Base-by-base conservation (phyloP, 257 asterid species). In the Echites panduratus region DNA sequence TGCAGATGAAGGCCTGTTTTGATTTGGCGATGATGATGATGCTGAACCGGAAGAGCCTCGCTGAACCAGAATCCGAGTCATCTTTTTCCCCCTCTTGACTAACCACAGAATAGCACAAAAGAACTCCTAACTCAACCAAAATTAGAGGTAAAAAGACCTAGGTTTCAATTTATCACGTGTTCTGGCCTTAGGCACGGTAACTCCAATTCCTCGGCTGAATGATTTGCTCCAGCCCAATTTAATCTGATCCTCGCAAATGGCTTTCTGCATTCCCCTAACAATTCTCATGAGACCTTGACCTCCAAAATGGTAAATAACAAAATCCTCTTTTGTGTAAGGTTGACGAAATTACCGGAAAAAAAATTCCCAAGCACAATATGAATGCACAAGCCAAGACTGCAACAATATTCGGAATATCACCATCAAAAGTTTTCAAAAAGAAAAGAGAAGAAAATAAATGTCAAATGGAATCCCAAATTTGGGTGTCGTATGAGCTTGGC, bases 221-320 rank as follows among this genome's bases (percentile, higher is more conserved):
- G 97, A 88, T 83, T 83, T 84, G 84, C 86, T 86, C 83, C 87
- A 88, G 87, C 85, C 85, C 80, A 85, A 81, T 82, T 79, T 76
- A 75, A 87, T 82, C 84, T 74, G 85, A 77, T 87, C 89, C 84
- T 85, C 91, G 70, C 75, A 71, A 87, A 84, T 77, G 85, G 69
- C 78, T 90, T 86, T 95, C 97, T 90, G 99, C 99, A 95, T 92
- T 89, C 98, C 99, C 99, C 97, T 88, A 88, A 83, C 87, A 91
- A 95, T 87, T 92, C 97, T 92, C 99, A 92, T 95, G 92, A 95
- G 97, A 93, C 84, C 96, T 88, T 78, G 80, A 80, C 84, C 87
- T 83, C 91, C 90, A 76, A 86, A 83, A 77, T 81, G 77, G 82
- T 82, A 82, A 76, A 79, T 83, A 88, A 87, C 78, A 81, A 87